These are phyloP conservation scores for Hypoxylon cercidicola DNA, from an alignment of 495 filamentous ascomycete species.

Conservation along the genomic window DNA sequence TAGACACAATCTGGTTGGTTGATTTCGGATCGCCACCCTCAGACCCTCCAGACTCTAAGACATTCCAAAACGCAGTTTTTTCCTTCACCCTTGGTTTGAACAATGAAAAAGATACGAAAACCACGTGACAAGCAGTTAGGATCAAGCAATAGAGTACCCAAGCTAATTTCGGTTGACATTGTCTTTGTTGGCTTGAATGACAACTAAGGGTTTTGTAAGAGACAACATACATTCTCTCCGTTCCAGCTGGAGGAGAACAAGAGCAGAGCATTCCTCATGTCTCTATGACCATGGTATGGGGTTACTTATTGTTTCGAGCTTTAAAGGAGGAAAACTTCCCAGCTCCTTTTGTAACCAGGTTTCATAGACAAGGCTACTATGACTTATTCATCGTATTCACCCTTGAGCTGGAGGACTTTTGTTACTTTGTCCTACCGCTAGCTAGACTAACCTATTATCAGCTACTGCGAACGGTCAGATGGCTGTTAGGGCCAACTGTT, in stretches of 20 bases:
- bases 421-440: slow-evolving; percentile 32
- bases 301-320: slow-evolving; percentile 9
- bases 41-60: slow-evolving; percentile 29
- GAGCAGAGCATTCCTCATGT: slow-evolving; percentile 33
- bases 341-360: slow-evolving; percentile 12
- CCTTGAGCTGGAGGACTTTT: slow-evolving; percentile 25
- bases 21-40: slow-evolving; percentile 29
- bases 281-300: slow-evolving; percentile 7
- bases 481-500: slow-evolving; percentile 32
- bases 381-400: slow-evolving; percentile 17
- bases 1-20: slow-evolving; percentile 37
- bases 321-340: slow-evolving; percentile 16
- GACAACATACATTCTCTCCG: slow-evolving; percentile 27
- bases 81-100: slow-evolving; percentile 28
- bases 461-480: slow-evolving; percentile 39
- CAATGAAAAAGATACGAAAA: slow-evolving; percentile 29
- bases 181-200: slow-evolving; percentile 50
- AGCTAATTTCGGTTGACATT: slow-evolving; percentile 52
- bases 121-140: slow-evolving; percentile 23
- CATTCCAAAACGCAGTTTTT: slow-evolving; percentile 38
- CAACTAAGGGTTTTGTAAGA: slow-evolving; percentile 13
- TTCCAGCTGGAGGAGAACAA: slow-evolving; percentile 27
- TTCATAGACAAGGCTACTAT: slow-evolving; percentile 29
- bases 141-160: slow-evolving; percentile 13
- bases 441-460: slow-evolving; percentile 22